Evolutionary conservation across 2,329 filamentous ascomycete species (phyloP), one percentile per base, ranked within the genome.

Genomic region (Elsinoe fawcettii): DNA sequence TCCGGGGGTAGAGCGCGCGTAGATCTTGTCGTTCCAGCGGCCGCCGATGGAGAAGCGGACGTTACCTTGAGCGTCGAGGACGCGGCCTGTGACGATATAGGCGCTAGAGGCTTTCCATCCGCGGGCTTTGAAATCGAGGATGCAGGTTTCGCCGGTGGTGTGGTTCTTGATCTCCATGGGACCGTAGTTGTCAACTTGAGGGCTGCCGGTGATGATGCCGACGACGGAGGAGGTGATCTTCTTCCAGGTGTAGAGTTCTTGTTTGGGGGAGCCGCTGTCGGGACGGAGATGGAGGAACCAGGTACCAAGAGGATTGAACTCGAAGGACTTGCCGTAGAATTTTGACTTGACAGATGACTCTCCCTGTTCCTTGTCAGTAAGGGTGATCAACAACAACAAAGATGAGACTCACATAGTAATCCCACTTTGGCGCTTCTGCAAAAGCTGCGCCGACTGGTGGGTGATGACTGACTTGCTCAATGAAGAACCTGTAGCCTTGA

Each of bases 141-240:
- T 75, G 63, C 88, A 92, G n/a, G 87, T 80, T 71, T 97, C 93
- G 56, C 93, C 92, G 0, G 92, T 99, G 0, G 86, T 95, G 86
- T 88, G 92, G 74, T 99, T 99, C 76, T 90, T 96, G 71, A 99
- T 85, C 69, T 96, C 90, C 89, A 99, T 97, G 0, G 86, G 79
- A 1, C 93, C 93, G 69, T 97, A 97, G 71, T 99, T 96, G 74
- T 99, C 93, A n/a, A 99, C 88, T 0, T 88, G 88, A 0, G 93
- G 93, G 65, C 89, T 96, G 49, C 93, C 93, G 0, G 92, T 97
- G 66, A 99, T 96, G 71, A 99, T 99, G 59, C 93, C 93, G 59
- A 97, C 85, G n/a, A 99, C 93, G 1, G 91, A 95, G 1, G 90
- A 93, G 0, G 91, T 97, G 16, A 96, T 90, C 75, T 99, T 99